phyloP scores from a whole-genome alignment of 371 early-diverging fungal genomes.

The Amoeboaphelidium protococcarum region DNA sequence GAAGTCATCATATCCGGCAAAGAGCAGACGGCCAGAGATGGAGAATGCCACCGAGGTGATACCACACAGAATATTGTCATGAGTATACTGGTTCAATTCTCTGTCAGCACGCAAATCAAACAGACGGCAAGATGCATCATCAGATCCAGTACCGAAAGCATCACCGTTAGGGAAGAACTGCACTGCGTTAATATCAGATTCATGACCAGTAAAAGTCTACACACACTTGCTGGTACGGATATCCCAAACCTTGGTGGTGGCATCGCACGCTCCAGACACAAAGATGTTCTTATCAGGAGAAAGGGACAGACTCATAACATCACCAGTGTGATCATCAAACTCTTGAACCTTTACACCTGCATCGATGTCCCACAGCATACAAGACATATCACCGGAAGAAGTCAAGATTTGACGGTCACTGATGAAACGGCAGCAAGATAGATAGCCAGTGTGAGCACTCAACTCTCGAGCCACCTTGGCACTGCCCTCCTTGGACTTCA shows the following conservation, averaged over 20 bases:
- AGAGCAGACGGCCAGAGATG: slow-evolving; percentile 69
- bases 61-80: slow-evolving; percentile 79
- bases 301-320: slow-evolving; percentile 81
- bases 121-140: slow-evolving; percentile 84
- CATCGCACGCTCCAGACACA: slow-evolving; percentile 89
- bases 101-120: slow-evolving; percentile 90
- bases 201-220: slow-evolving; percentile 87
- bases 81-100: slow-evolving; percentile 76
- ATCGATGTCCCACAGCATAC: slow-evolving; percentile 96
- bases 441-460: slow-evolving; percentile 79
- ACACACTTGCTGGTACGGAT: slow-evolving; percentile 76
- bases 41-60: slow-evolving; percentile 90
- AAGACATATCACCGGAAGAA: slow-evolving; percentile 86
- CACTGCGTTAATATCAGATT: slow-evolving; percentile 89
- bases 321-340: slow-evolving; percentile 90
- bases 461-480: slow-evolving; percentile 80
- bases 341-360: slow-evolving; percentile 75
- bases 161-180: slow-evolving; percentile 95
- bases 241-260: slow-evolving; percentile 95
- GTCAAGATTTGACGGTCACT: slow-evolving; percentile 81
- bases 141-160: slow-evolving; percentile 87
- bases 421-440: slow-evolving; percentile 85
- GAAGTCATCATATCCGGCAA: slow-evolving; percentile 92
- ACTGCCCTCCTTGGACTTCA: slow-evolving; percentile 61
- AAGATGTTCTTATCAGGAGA: slow-evolving; percentile 74